phyloP scores from a whole-genome alignment of 139 green algal genomes.

The Tetradesmus lagerheimii region DNA sequence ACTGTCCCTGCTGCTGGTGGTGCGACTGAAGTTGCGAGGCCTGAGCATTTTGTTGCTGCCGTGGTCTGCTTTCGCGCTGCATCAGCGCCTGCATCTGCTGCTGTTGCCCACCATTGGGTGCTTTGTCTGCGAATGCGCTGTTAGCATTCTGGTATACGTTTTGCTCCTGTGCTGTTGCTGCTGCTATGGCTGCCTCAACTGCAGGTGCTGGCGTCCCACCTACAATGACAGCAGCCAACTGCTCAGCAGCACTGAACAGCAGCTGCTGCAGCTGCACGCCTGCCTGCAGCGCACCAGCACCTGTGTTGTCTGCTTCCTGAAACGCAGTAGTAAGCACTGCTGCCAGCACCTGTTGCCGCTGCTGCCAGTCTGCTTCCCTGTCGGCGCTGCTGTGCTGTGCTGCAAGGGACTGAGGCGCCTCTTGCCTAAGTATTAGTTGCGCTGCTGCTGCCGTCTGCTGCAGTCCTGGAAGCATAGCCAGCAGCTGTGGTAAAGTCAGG shows the following conservation, averaged over 20 bases:
- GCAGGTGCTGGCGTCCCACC: not conserved
- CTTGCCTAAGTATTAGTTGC: conserved; percentile 15
- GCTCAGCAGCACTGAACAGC: conserved; percentile 28
- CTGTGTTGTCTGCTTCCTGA: not conserved
- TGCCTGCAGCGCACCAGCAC: not conserved
- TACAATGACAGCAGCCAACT: conserved; percentile 19
- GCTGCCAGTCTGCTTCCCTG: not conserved
- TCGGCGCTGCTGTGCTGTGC: not conserved
- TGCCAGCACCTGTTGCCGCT: not conserved
- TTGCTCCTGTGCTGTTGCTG: not conserved
- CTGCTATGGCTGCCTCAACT: not conserved
- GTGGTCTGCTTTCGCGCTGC: not conserved
- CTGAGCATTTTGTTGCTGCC: not conserved
- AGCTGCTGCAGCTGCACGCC: conserved; percentile 23
- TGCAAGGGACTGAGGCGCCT: not conserved
- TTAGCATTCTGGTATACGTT: not conserved
- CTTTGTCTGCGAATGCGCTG: not conserved
- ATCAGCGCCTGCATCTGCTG: not conserved
- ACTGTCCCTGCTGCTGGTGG: not conserved
- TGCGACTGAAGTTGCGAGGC: not conserved
- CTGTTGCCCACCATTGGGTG: not conserved
- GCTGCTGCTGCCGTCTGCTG: conserved; percentile 2
- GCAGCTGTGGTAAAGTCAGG: not conserved
- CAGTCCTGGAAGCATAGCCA: not conserved
- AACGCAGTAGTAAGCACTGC: not conserved